These are phyloP conservation scores for Vaucheria bursata DNA, from an alignment of 352 stramenopile genomes.

Conservation along the genomic window DNA sequence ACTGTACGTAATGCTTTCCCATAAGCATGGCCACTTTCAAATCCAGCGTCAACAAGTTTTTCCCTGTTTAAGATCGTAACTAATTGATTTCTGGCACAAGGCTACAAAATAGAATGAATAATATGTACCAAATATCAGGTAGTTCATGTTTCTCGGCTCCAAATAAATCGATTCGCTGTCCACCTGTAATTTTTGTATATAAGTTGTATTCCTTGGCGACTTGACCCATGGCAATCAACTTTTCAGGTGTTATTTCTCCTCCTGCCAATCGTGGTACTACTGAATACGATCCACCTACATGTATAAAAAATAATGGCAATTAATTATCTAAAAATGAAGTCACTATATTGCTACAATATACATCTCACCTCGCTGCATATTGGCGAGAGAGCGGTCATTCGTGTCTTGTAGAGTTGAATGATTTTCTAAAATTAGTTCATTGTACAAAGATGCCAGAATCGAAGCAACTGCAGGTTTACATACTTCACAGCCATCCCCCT, in stretches of 20 bases:
- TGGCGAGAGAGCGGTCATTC: conserved; percentile 78
- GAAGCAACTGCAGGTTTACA: conserved; percentile 81
- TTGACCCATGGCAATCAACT: conserved; percentile 70
- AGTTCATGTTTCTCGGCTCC: conserved; percentile 77
- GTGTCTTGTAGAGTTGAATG: conserved; percentile 73
- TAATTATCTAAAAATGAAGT: too few species aligned
- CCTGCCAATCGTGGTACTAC: conserved; percentile 75
- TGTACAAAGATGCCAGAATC: conserved; percentile 76
- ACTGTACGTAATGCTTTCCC: conserved; percentile 79
- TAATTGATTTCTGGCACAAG: conserved; percentile 67
- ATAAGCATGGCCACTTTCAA: conserved; percentile 83
- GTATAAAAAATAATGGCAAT: too few species aligned
- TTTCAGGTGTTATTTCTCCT: conserved; percentile 74
- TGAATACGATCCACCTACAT: conserved; percentile 80
- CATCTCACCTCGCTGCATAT: conserved; percentile 79
- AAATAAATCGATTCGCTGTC: conserved; percentile 79
- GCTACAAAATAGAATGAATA: too few species aligned
- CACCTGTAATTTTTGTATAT: conserved; percentile 84
- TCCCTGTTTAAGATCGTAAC: too few species aligned
- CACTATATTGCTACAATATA: too few species aligned
- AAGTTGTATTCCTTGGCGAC: conserved; percentile 75
- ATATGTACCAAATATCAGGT: conserved; percentile 52
- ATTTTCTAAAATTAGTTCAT: conserved; percentile 69
- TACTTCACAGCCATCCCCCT: conserved; percentile 75
- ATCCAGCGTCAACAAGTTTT: conserved; percentile 69